Evolutionary conservation across 2,329 filamentous ascomycete species (phyloP).

Genomic region (Colletotrichum filicis): DNA sequence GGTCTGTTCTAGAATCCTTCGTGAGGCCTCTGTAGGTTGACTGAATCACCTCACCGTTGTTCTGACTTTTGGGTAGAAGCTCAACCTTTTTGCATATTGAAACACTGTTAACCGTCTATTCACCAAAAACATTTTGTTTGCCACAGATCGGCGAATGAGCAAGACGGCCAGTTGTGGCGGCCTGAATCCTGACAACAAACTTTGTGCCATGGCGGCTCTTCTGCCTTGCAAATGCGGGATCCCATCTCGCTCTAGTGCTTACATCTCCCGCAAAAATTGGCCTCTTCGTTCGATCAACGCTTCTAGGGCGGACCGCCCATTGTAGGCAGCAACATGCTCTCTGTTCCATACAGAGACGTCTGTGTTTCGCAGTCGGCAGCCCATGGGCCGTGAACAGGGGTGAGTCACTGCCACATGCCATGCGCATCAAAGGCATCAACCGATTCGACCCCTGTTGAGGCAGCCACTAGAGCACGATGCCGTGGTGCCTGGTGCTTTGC

Average conservation of each 20-base stretch:
- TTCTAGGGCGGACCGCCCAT: neutral
- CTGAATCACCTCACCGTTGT: neutral
- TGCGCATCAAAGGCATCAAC: neutral
- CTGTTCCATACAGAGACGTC: neutral
- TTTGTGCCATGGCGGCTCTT: neutral
- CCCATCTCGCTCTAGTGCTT: constrained; percentile 11
- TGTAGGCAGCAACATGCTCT: constrained; percentile 24
- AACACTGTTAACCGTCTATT: neutral
- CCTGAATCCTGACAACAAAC: neutral
- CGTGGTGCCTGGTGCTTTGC: neutral
- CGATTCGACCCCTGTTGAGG: neutral
- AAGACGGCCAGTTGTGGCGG: neutral
- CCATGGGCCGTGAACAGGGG: neutral
- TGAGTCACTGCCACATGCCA: constrained; percentile 22
- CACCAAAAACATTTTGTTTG: neutral
- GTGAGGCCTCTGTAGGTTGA: constrained; percentile 7
- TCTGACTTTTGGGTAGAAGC: neutral
- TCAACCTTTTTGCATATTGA: neutral
- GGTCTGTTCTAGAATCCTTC: neutral
- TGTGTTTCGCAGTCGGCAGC: neutral
- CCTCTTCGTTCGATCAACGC: neutral
- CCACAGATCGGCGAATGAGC: constrained; percentile 10
- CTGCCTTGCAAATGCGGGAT: neutral
- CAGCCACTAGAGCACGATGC: neutral
- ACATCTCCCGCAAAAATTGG: neutral